These are phyloP conservation scores for Candida palmyrensis DNA, from an alignment of 805 yeast species.

Conservation along the genomic window DNA sequence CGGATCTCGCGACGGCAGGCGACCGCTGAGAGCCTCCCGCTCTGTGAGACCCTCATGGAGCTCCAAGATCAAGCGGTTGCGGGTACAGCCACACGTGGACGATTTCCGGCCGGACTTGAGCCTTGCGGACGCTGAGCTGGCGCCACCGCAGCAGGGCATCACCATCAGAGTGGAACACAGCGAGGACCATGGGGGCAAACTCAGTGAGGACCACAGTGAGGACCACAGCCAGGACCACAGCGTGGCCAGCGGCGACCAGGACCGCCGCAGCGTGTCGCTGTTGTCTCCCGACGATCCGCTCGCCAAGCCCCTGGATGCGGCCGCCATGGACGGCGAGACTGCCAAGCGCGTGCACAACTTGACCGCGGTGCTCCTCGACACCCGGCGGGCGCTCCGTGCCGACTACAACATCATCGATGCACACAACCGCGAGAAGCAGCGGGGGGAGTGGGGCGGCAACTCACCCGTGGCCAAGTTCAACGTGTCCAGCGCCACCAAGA, in stretches of 20 bases:
- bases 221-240: background rate
- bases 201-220: background rate
- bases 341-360: constrained; percentile 32
- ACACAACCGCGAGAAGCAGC: constrained; percentile 5
- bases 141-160: too few species aligned
- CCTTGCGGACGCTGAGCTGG: constrained; percentile 3
- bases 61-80: too few species aligned
- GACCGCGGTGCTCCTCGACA: constrained; percentile 35
- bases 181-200: background rate
- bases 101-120: constrained; percentile 8
- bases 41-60: too few species aligned
- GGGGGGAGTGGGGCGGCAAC: background rate
- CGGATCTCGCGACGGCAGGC: too few species aligned
- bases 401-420: constrained; percentile 39
- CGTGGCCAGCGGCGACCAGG: too few species aligned
- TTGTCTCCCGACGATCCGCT: background rate
- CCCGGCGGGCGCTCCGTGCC: constrained; percentile 36
- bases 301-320: background rate
- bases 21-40: too few species aligned
- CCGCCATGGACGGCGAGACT: background rate
- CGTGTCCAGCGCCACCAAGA: constrained; percentile 33
- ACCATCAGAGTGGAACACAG: constrained; percentile 1
- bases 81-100: constrained; percentile 4
- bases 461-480: constrained; percentile 6
- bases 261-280: background rate